These are phyloP conservation scores for Apiospora pterosperma DNA, from an alignment of 2,329 filamentous ascomycete genomes.

Conservation along the genomic window DNA sequence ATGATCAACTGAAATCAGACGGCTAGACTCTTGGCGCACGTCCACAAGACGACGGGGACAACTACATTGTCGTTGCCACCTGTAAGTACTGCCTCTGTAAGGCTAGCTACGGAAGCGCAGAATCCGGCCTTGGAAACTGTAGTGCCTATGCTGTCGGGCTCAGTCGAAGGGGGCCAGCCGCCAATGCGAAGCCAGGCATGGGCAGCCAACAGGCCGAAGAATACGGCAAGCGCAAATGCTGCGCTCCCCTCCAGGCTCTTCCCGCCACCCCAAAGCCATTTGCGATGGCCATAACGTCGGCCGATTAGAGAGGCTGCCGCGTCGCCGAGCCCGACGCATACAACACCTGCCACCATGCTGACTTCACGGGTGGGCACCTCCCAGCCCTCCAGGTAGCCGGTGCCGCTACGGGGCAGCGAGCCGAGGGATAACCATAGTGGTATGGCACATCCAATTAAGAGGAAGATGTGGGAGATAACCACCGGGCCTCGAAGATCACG, in stretches of 20 bases:
- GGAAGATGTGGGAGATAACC: conserved; percentile 92
- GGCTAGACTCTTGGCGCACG: conserved; percentile 76
- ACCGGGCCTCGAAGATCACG: conserved; percentile 90
- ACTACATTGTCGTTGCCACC: conserved; percentile 98
- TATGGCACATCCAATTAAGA: conserved; percentile 91
- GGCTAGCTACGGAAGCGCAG: conserved; percentile 76
- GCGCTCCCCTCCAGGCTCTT: conserved; percentile 88
- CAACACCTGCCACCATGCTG: conserved; percentile 86
- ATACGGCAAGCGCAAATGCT: conserved; percentile 81
- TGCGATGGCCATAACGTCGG: conserved; percentile 76
- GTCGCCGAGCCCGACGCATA: conserved; percentile 94
- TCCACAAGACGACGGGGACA: conserved; percentile 89
- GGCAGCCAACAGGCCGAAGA: conserved; percentile 65
- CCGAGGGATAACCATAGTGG: conserved; percentile 88
- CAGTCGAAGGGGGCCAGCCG: conserved; percentile 71
- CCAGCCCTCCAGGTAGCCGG: conserved; percentile 65
- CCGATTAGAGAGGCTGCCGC: conserved; percentile 90
- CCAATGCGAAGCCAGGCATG: conserved; percentile 74
- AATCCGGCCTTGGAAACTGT: conserved; percentile 67
- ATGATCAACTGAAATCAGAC: conserved; percentile 33
- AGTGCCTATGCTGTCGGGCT: conserved; percentile 61
- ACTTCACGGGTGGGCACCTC: conserved; percentile 70
- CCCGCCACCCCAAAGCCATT: conserved; percentile 96
- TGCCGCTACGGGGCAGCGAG: conserved; percentile 56
- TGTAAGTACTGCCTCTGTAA: conserved; percentile 92